Evolutionary conservation across 345 rosid genomes (phyloP).

Genomic region (Carallia brachiata): DNA sequence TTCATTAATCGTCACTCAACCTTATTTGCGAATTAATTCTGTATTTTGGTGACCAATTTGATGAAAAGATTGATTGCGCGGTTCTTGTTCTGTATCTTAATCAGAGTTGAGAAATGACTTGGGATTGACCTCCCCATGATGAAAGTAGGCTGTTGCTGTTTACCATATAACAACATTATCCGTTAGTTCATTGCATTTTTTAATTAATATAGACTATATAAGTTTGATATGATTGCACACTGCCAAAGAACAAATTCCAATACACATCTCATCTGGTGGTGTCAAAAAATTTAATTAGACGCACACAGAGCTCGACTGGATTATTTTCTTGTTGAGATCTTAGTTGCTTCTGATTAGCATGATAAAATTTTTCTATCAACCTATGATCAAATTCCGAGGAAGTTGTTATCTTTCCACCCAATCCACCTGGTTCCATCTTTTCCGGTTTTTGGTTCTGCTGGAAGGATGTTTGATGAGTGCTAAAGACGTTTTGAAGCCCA

Average conservation of each 20-base stretch:
- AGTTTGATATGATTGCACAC: neutral
- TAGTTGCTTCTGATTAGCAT: no score
- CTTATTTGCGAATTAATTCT: neutral
- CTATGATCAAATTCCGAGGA: no score
- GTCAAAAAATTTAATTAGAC: neutral
- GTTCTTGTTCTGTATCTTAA: no score
- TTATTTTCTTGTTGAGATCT: conserved; percentile 4
- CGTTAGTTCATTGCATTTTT: no score
- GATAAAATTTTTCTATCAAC: no score
- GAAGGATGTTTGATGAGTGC: neutral
- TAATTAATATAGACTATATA: no score
- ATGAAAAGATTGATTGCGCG: neutral
- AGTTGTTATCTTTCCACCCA: no score
- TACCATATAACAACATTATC: no score
- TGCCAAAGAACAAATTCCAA: neutral
- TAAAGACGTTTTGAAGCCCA: neutral
- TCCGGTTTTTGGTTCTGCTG: neutral
- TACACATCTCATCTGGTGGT: neutral
- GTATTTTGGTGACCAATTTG: neutral
- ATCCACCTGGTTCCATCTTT: neutral
- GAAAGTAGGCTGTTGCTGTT: no score
- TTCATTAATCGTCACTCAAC: neutral
- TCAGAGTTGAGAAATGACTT: no score
- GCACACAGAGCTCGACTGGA: neutral
- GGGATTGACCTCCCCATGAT: neutral